Percentiles rank a stretch among this genome's conserved stretches.
phyloP scores from a whole-genome alignment of 2,329 filamentous ascomycete species.

The Dryadomyces quercus-mongolicae region DNA sequence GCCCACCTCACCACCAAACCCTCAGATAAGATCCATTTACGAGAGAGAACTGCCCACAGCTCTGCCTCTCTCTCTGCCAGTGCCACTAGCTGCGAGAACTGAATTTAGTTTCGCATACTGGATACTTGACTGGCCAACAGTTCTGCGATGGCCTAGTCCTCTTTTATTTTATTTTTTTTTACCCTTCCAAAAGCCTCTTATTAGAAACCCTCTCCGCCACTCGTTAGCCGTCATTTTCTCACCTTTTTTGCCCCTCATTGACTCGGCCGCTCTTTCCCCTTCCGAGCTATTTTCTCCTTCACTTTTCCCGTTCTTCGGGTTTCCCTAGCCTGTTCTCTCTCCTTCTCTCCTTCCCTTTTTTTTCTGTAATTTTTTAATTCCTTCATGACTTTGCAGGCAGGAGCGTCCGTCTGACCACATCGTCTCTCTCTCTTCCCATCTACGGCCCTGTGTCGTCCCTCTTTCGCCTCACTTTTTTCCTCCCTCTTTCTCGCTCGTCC shows the following conservation, averaged over 20 bases:
- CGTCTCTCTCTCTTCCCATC: neutral
- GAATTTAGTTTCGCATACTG: neutral
- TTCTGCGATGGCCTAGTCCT: constrained; percentile 3
- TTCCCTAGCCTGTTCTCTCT: neutral
- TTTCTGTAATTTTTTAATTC: neutral
- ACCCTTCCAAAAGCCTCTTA: neutral
- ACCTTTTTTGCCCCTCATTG: constrained; percentile 11
- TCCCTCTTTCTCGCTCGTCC: neutral
- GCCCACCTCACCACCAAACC: neutral
- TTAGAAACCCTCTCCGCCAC: constrained; percentile 2
- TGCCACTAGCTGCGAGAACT: too few species aligned
- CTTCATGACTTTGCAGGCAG: neutral
- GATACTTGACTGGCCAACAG: neutral
- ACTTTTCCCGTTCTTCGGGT: neutral
- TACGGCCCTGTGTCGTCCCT: neutral
- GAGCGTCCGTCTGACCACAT: neutral
- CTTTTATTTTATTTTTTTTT: neutral
- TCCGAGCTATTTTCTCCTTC: constrained; percentile 8
- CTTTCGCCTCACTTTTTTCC: neutral
- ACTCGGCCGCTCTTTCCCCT: constrained; percentile 10
- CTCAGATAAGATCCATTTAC: neutral
- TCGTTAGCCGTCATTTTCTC: constrained; percentile 8
- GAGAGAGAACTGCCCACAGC: too few species aligned
- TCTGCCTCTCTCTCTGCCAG: too few species aligned
- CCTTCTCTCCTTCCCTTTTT: neutral